Percentiles rank a stretch among this genome's conserved stretches.
Evolutionary conservation across 768 basidiomycete genomes (phyloP).

Genomic region (Mrakia hoshinonis): DNA sequence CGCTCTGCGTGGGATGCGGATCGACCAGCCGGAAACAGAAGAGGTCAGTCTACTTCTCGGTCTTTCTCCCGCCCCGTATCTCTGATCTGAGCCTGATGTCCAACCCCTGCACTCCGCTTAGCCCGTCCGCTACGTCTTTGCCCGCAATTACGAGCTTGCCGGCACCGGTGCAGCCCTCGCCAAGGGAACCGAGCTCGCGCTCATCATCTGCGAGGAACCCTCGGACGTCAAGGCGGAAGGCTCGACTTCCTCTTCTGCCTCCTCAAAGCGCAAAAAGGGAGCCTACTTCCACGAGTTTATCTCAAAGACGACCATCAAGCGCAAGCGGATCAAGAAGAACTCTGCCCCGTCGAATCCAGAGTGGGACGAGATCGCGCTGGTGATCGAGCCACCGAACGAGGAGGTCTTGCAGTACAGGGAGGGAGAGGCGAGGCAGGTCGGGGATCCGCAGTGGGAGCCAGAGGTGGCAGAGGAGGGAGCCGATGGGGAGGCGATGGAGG

Average conservation of each 20-base stretch:
- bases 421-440: not conserved
- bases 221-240: not conserved
- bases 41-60: not conserved
- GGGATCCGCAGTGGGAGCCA: not conserved
- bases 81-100: not conserved
- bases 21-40: not conserved
- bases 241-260: not conserved
- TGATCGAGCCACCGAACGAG: not conserved
- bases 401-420: not conserved
- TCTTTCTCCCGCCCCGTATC: not conserved
- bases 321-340: slow-evolving; percentile 9
- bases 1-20: not conserved
- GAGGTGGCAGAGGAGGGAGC: not conserved
- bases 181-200: slow-evolving; percentile 21
- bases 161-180: not conserved
- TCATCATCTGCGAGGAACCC: slow-evolving; percentile 17
- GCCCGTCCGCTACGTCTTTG: slow-evolving; percentile 10
- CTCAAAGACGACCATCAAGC: slow-evolving; percentile 15
- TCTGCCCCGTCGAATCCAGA: not conserved
- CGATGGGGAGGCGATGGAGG: not conserved
- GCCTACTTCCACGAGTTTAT: slow-evolving; percentile 18
- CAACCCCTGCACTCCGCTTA: not conserved
- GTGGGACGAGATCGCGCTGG: slow-evolving; percentile 4
- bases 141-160: slow-evolving; percentile 23
- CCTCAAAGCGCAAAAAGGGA: slow-evolving; percentile 12